A percentile compares a stretch with the other conserved stretches of the same genome.
These are phyloP conservation scores for Umbilicus rupestris DNA, from an alignment of 164 flowering plant species.

Conservation along the genomic window DNA sequence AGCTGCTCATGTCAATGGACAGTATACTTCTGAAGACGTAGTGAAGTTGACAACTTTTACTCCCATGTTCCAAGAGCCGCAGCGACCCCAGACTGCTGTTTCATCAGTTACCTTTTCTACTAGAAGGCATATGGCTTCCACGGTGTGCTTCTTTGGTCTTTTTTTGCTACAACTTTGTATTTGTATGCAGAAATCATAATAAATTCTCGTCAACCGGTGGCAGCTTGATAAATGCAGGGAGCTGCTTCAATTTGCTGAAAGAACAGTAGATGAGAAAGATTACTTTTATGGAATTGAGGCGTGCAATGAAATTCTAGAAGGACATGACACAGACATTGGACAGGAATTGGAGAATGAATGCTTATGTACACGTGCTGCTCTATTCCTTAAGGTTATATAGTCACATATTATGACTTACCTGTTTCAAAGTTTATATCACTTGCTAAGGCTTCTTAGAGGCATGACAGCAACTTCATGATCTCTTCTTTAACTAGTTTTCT, in stretches of 20 bases:
- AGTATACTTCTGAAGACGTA: slow-evolving; percentile 55
- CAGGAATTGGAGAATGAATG: slow-evolving; percentile 43
- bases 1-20: slow-evolving; percentile 40
- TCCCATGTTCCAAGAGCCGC: slow-evolving; percentile 29
- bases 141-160: slow-evolving; percentile 25
- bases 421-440: slow-evolving; percentile 3
- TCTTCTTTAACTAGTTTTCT: neutral
- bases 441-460: neutral
- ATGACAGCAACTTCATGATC: neutral
- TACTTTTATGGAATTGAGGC: slow-evolving; percentile 72
- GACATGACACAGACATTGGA: slow-evolving; percentile 43
- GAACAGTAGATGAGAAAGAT: slow-evolving; percentile 37
- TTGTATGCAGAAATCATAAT: neutral
- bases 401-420: neutral
- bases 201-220: slow-evolving; percentile 16
- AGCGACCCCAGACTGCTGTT: slow-evolving; percentile 15
- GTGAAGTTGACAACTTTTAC: slow-evolving; percentile 34
- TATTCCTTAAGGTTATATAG: slow-evolving; percentile 67
- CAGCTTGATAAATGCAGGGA: slow-evolving; percentile 63
- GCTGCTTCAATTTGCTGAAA: slow-evolving; percentile 54
- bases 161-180: neutral
- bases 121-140: slow-evolving; percentile 19
- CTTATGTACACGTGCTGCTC: slow-evolving; percentile 74
- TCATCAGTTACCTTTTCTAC: slow-evolving; percentile 17
- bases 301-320: slow-evolving; percentile 80